Base-by-base conservation (phyloP, 208 protist genomes). In the Acanthamoeba lenticulata region DNA sequence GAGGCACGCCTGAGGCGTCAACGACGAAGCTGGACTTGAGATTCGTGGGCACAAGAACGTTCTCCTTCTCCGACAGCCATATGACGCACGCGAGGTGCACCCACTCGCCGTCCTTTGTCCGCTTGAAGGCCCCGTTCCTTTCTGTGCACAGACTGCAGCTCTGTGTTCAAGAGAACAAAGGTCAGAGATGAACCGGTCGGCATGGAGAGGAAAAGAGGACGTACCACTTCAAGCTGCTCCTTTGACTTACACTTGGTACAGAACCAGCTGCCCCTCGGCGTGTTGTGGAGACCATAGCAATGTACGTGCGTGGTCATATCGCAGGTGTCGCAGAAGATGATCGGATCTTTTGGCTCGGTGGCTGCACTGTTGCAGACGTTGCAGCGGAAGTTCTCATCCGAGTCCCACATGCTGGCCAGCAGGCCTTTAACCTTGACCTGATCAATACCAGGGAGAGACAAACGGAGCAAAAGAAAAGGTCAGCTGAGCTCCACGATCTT, bases 171-270 rank as follows among this genome's bases (percentile, higher is more conserved):
- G 11, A 19, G 5, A 36, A 21, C 60, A 67, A 67, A 11, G 36
- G 29, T 15, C 9, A 36, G 29, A 6, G 60, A 15, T 67, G n/a
- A 67, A 2, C 19, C 4, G 60, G n/a, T n/a, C 49, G 49, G 15
- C 49, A 62, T 9, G 24, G 55, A 62, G 55, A 1, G 60, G 2
- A 32, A 6, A 38, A 6, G n/a, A 21, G 13, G 24, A 62, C 55
- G 24, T 86, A 86, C 77, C 77, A 86, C 77, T 86, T 86, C 77
- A 44, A 86, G 77, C 77, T 86, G 77, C 19, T 86, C 77, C 45
- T 86, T 86, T 3, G 77, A 86, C 77, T 86, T 86, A 32, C 85
- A 91, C 55, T 91, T 91, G 42, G 47, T 72, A n/a, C 85, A 91
- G 85, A 72, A 91, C 85, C 85, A 91, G 47, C 55, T 72, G 49